Evolutionary conservation across 2,329 filamentous ascomycete species (phyloP), one percentile per base, ranked within the genome.

Genomic region (Penicillium frequentans): DNA sequence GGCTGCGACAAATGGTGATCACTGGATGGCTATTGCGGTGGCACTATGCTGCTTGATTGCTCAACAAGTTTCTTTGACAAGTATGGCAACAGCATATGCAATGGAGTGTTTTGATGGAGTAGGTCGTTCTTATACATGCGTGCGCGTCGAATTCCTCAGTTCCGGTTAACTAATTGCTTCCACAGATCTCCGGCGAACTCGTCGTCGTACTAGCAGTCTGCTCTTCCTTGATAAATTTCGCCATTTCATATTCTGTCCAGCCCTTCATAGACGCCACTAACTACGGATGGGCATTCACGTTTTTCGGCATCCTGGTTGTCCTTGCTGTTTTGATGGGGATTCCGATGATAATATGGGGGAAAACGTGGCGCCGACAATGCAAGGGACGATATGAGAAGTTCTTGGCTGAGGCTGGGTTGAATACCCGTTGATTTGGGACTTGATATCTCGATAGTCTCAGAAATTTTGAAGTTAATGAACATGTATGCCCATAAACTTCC

Each of bases 31-130:
- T 2, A 68, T 77, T 29, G 73, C 72, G 1, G 64, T 77, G 23
- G 73, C 69, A 0, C 59, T 75, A 2, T 74, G 71, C 27, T 72
- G 67, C 37, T 72, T 77, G 70, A 76, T 77, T 48, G 72, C 75
- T 7, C 73, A 77, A 37, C 75, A 77, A 57, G 75, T 78, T 5
- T 70, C 68, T 2, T 70, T 73, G 10, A 75, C 73, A 19, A 73
- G 69, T 49, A 70, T 76, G 35, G 73, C 75, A 3, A 77, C 74
- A 2, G 70, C 74, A 1, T 77, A 77, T 63, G 74, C 73, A 2
- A 76, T 77, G 73, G 75, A 77, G 51, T 75, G 72, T 51, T 76
- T 76, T 45, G 68, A 72, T 26, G 69, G 68, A 49, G 70, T 73
- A 58, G 53, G 65, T 57, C 5, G 31, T 33, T 11, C 13, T 13